phyloP scores from a whole-genome alignment of 495 filamentous ascomycete genomes.

The Trichoderma reesei region DNA sequence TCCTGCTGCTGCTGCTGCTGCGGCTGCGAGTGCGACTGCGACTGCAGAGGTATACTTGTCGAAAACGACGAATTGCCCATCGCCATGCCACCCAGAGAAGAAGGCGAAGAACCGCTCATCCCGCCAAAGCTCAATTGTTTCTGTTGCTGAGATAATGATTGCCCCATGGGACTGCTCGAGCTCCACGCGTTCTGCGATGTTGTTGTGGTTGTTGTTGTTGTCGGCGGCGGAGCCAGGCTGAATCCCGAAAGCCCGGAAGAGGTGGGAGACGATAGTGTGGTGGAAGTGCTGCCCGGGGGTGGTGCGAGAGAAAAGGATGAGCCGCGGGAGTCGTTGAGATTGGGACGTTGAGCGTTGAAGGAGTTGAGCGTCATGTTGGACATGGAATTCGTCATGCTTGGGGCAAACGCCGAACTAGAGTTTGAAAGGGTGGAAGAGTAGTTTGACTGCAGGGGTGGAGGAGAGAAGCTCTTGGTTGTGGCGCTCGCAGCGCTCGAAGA shows the following conservation, averaged over 20 bases:
- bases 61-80: conserved; percentile 11
- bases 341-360: conserved; percentile 16
- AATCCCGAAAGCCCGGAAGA: conserved; percentile 23
- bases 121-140: conserved; percentile 12
- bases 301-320: conserved; percentile 43
- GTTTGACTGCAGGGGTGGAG: conserved; percentile 15
- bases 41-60: conserved; percentile 22
- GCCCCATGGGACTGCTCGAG: background rate
- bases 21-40: too few species aligned
- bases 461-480: conserved; percentile 27
- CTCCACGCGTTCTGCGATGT: background rate
- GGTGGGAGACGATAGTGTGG: background rate
- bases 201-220: too few species aligned
- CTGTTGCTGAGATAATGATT: background rate
- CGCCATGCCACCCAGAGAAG: conserved; percentile 14
- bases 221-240: conserved; percentile 32
- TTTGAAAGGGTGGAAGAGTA: conserved; percentile 18
- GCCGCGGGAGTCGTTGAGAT: conserved; percentile 15
- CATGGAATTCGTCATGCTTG: conserved; percentile 3
- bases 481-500: conserved; percentile 17
- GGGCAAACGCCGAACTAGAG: conserved; percentile 16
- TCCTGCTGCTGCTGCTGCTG: conserved; percentile 33
- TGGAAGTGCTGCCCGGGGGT: conserved; percentile 22
- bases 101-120: conserved; percentile 19
- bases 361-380: conserved; percentile 27